These are phyloP conservation scores for Xylogone sp. DNA, from an alignment of 2,329 filamentous ascomycete species.

Conservation along the genomic window DNA sequence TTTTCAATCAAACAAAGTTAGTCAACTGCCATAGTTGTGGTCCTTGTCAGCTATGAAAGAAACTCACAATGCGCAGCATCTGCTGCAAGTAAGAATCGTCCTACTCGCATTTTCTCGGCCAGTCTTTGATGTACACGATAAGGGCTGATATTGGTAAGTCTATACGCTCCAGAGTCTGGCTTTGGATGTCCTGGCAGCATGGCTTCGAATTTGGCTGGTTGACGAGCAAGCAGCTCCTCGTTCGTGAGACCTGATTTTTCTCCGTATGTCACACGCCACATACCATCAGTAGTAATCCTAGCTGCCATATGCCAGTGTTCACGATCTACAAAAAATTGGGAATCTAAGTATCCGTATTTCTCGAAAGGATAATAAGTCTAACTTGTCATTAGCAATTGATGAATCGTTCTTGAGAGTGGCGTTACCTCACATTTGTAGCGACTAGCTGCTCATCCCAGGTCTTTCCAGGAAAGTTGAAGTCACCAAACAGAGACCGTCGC, in stretches of 20 bases:
- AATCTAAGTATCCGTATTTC: slow-evolving; percentile 48
- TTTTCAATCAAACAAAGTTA: background rate
- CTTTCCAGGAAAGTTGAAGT: slow-evolving; percentile 49
- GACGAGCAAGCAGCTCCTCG: slow-evolving; percentile 49
- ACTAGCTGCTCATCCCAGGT: slow-evolving; percentile 58
- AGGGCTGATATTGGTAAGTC: slow-evolving; percentile 46
- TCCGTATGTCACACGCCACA: slow-evolving; percentile 62
- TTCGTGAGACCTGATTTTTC: slow-evolving; percentile 47
- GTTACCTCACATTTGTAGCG: slow-evolving; percentile 58
- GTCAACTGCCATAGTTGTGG: too few relatives aligned
- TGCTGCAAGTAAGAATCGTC: slow-evolving; percentile 40
- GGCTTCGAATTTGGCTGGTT: slow-evolving; percentile 48
- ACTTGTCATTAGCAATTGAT: background rate
- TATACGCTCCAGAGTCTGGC: slow-evolving; percentile 52
- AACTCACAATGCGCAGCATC: slow-evolving; percentile 43
- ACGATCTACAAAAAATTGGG: slow-evolving; percentile 59
- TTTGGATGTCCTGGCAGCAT: slow-evolving; percentile 57
- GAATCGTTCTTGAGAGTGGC: background rate
- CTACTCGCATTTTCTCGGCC: slow-evolving; percentile 39
- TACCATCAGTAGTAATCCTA: slow-evolving; percentile 50
- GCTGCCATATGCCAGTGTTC: slow-evolving; percentile 61
- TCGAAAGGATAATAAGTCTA: slow-evolving; percentile 60
- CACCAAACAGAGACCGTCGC: slow-evolving; percentile 45
- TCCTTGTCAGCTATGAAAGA: too few relatives aligned
- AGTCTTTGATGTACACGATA: slow-evolving; percentile 47